These are phyloP conservation scores for Falciphora oryzae DNA, from an alignment of 2,329 filamentous ascomycete genomes.

Conservation along the genomic window DNA sequence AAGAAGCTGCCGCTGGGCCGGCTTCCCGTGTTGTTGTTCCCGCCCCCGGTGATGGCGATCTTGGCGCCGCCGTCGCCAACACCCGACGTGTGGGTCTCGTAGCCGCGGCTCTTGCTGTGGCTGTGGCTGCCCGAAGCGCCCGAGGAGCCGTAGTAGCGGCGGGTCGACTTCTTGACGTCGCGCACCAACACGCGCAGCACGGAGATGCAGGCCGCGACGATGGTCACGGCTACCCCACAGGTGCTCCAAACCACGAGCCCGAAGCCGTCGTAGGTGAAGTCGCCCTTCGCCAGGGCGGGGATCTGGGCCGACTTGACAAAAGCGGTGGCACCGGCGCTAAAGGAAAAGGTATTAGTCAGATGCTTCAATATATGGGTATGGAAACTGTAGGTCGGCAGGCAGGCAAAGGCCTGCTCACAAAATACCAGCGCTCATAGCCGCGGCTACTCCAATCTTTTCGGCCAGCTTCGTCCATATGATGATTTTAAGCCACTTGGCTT, in stretches of 20 bases:
- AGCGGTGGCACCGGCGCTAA: conserved; percentile 21
- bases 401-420: conserved; percentile 16
- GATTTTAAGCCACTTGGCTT: conserved; percentile 15
- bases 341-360: no score
- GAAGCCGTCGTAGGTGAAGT: conserved; percentile 15
- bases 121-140: no score
- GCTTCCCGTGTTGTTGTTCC: no score
- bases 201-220: conserved; percentile 28
- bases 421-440: conserved; percentile 27
- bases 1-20: no score
- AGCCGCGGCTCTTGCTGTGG: no score
- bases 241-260: conserved; percentile 23
- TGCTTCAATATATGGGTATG: no score
- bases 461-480: conserved; percentile 26
- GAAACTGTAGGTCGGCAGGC: no score
- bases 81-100: no score
- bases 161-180: conserved; percentile 1
- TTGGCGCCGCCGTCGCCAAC: not conserved
- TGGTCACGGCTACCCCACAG: conserved; percentile 28
- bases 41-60: not conserved
- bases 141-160: conserved; percentile 4
- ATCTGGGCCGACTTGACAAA: conserved; percentile 20
- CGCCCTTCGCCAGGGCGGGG: conserved; percentile 13
- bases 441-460: conserved; percentile 24
- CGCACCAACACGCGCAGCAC: conserved; percentile 24